Evolutionary conservation across 495 filamentous ascomycete species (phyloP).

Genomic region (Tuber melanosporum): DNA sequence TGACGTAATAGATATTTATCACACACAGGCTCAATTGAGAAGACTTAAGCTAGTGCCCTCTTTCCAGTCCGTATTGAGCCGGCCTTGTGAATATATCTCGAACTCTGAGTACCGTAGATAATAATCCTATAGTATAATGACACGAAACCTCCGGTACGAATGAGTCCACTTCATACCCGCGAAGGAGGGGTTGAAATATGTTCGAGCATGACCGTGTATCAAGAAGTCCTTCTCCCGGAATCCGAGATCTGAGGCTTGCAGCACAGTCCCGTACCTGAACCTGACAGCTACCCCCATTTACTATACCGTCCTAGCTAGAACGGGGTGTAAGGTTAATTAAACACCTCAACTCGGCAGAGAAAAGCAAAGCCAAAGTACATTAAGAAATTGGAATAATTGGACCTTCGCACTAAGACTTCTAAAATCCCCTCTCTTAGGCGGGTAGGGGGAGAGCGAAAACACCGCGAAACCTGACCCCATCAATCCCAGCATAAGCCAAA

Average conservation of each 20-base stretch:
- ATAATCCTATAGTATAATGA: background rate
- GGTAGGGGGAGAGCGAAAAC: too few relatives aligned
- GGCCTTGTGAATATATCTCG: background rate
- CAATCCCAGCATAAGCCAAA: too few relatives aligned
- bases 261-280: background rate
- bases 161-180: background rate
- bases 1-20: background rate
- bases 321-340: background rate
- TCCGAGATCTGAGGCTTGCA: background rate
- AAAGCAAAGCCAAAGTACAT: background rate
- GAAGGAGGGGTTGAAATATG: background rate
- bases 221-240: background rate
- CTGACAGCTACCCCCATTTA: background rate
- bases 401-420: too few relatives aligned
- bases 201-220: background rate
- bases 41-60: background rate
- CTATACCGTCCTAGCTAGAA: background rate
- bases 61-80: background rate
- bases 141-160: background rate
- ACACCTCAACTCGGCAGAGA: background rate
- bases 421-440: too few relatives aligned
- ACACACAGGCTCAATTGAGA: background rate
- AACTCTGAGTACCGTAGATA: too few relatives aligned
- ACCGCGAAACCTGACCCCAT: too few relatives aligned
- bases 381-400: too few relatives aligned